Percentiles rank a stretch among this genome's conserved stretches.
These are phyloP conservation scores for Bauhinia variegata DNA, from an alignment of 306 rosid species.

Conservation along the genomic window DNA sequence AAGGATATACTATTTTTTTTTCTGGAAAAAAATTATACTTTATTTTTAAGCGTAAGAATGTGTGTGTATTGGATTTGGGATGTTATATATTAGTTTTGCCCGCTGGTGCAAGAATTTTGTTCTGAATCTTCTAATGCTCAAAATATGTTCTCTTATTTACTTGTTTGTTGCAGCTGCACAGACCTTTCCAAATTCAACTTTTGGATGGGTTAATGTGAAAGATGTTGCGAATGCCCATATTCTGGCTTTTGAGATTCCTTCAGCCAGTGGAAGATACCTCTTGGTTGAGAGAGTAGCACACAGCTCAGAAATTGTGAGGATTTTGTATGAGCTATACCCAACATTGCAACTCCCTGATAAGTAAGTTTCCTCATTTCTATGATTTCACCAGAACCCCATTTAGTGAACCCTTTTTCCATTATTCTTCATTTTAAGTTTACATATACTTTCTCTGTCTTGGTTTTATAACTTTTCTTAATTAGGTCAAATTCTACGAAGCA, in stretches of 20 bases:
- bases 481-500: no score
- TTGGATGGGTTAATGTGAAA: slow-evolving; percentile 75
- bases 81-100: not conserved
- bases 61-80: not conserved
- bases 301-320: slow-evolving; percentile 47
- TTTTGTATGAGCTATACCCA: slow-evolving; percentile 56
- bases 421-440: no score
- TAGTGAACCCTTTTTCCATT: no score
- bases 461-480: no score
- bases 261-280: slow-evolving; percentile 79
- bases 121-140: not conserved
- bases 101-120: not conserved
- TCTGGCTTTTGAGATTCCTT: slow-evolving; percentile 68
- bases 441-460: no score
- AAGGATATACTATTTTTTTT: no score
- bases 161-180: slow-evolving; percentile 55
- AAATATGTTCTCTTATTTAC: not conserved
- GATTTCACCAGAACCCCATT: not conserved
- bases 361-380: slow-evolving; percentile 40
- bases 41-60: no score
- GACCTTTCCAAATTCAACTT: slow-evolving; percentile 49
- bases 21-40: no score
- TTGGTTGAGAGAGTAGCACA: slow-evolving; percentile 63
- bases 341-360: slow-evolving; percentile 57
- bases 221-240: no score